Base-by-base conservation (phyloP, 2,329 filamentous ascomycete genomes). In the Pyrenochaeta sp. region DNA sequence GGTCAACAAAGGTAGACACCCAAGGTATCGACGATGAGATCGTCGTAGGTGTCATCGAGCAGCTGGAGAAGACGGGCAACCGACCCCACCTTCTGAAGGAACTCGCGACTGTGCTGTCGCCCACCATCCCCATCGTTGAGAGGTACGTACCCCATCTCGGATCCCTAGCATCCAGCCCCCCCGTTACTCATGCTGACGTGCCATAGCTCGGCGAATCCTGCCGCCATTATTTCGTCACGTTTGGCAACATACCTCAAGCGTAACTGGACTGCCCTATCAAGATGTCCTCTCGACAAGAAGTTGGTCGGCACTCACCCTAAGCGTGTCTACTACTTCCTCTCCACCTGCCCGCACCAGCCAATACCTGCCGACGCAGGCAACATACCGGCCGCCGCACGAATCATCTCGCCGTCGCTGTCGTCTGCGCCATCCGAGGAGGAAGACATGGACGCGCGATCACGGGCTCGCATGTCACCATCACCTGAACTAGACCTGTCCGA, bases 251-350 rank as follows among this genome's bases (percentile, higher is more conserved):
- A 96, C 78, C 83, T 97, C 70, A 96, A 96, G 80, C 91, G 95
- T 63, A 79, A 90, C 49, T 90, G 85, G 93, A 90, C 87, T 23
- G 86, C 89, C 7, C 79, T 88, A 45, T 83, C 89, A 45, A 91
- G 90, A 47, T 98, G 95, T 77, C 94, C 95, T 3, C 80, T 98
- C 49, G 91, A 91, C 45, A 98, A 98, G 79, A 92, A 97, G 77
- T 86, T 97, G 49, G 92, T 97, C 74, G 88, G 90, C 35, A 90
- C 94, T 36, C 94, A 98, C 74, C 95, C 95, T 17, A 90, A 94
- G 72, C 91, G 95, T 76, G 93, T 96, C 41, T 98, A 97, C 81
- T 98, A 96, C 79, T 98, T 93, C 79, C 85, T 99, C 55, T 96
- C 92, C 33, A 96, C 90, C n/a, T 89, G 85, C 69, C 87, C 90